A percentile compares a stretch with the other conserved stretches of the same genome.
Conservation (phyloP, 257 asterid genomes). For the Dorcoceras hygrometricum region DNA sequence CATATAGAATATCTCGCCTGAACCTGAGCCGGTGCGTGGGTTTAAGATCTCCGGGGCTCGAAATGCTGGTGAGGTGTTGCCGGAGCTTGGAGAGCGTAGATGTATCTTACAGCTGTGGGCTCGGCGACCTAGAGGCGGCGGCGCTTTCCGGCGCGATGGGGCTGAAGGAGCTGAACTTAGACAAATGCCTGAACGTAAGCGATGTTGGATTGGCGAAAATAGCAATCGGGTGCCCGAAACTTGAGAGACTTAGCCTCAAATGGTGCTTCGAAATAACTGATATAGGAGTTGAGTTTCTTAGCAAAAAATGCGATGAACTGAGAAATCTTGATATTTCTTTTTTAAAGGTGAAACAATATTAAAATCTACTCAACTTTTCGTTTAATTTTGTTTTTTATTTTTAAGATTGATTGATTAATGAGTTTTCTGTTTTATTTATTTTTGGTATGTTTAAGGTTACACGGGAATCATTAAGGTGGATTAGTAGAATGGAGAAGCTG, state of each 20-base stretch:
- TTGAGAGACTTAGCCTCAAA: conserved; percentile 50
- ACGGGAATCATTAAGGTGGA: conserved; percentile 44
- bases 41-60: conserved; percentile 39
- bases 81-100: conserved; percentile 43
- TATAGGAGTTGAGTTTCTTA: conserved; percentile 53
- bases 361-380: too few species aligned
- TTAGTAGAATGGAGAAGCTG: conserved; percentile 59
- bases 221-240: conserved; percentile 48
- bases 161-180: conserved; percentile 50
- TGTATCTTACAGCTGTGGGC: conserved; percentile 46
- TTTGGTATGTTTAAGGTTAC: conserved; percentile 48
- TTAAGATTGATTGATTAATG: neutral
- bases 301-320: conserved; percentile 46
- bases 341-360: conserved; percentile 38
- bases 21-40: conserved; percentile 54
- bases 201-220: conserved; percentile 69
- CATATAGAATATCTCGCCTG: conserved; percentile 35
- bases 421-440: neutral
- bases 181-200: conserved; percentile 49
- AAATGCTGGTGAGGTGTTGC: conserved; percentile 35
- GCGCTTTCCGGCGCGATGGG: conserved; percentile 40
- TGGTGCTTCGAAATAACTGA: conserved; percentile 70
- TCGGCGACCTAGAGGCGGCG: conserved; percentile 71
- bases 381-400: neutral
- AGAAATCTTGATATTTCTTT: conserved; percentile 59